A percentile compares a stretch with the other conserved stretches of the same genome.
Evolutionary conservation across 208 protist genomes (phyloP).

Genomic region (Naegleria lovaniensis): DNA sequence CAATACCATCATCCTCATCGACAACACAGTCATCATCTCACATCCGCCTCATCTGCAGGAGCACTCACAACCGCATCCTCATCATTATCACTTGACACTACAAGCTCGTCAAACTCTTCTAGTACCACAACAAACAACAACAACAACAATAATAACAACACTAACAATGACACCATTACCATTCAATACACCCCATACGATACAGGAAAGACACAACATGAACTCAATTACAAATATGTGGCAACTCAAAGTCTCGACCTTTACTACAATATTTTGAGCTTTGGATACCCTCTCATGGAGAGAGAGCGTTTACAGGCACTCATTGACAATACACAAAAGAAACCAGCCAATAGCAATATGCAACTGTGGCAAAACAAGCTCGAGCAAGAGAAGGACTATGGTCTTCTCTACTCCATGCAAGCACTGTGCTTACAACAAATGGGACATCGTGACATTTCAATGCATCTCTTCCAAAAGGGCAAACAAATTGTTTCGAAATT

Average conservation of each 20-base stretch:
- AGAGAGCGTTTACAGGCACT: neutral
- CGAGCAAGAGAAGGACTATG: neutral
- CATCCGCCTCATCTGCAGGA: too few species aligned
- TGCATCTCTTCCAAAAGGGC: neutral
- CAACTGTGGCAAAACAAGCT: neutral
- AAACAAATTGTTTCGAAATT: neutral
- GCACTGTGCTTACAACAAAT: neutral
- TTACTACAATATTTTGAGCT: neutral
- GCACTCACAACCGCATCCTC: too few species aligned
- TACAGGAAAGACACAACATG: neutral
- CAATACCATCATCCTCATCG: too few species aligned
- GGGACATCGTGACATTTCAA: neutral
- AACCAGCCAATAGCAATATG: neutral
- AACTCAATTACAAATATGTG: constrained; percentile 6
- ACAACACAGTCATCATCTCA: too few species aligned
- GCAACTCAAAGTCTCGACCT: neutral
- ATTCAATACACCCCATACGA: neutral
- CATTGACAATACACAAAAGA: neutral
- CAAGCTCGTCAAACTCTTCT: too few species aligned
- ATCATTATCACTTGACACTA: too few species aligned
- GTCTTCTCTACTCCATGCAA: neutral
- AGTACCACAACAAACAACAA: too few species aligned
- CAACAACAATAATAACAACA: too few species aligned
- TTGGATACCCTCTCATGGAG: neutral
- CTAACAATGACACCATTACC: neutral